These are phyloP conservation scores for Wickerhamomyces bovis DNA, from an alignment of 805 yeast species.

Conservation along the genomic window DNA sequence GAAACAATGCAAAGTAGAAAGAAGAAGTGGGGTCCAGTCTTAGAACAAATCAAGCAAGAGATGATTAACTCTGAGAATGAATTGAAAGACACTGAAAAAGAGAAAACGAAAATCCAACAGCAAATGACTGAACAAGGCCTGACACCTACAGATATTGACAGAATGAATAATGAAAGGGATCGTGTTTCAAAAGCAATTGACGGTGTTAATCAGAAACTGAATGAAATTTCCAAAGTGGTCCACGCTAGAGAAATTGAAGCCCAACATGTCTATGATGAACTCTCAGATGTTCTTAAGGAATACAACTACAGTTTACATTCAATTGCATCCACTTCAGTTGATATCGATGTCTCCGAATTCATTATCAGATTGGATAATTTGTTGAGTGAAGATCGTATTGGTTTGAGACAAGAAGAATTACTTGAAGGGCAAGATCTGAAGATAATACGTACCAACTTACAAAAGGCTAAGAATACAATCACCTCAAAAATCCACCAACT, in stretches of 20 bases:
- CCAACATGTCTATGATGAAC: conserved; percentile 41
- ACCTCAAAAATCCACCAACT: conserved; percentile 38
- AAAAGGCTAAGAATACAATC: conserved; percentile 40
- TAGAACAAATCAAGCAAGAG: conserved; percentile 54
- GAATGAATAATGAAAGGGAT: conserved; percentile 56
- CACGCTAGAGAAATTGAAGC: conserved; percentile 46
- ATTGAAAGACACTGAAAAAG: conserved; percentile 34
- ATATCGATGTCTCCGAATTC: conserved; percentile 27
- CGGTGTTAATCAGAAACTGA: conserved; percentile 34
- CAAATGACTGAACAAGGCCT: conserved; percentile 50
- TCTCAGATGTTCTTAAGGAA: conserved; percentile 46
- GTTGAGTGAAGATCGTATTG: conserved; percentile 38
- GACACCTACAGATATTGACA: conserved; percentile 57
- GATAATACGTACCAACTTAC: conserved; percentile 31
- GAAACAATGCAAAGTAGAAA: conserved; percentile 61
- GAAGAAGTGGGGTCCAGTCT: conserved; percentile 52
- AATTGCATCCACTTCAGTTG: conserved; percentile 31
- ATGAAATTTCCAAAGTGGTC: conserved; percentile 39
- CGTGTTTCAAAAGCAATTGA: conserved; percentile 51
- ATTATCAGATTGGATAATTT: conserved; percentile 37
- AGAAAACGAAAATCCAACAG: conserved; percentile 35
- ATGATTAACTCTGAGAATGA: conserved; percentile 39
- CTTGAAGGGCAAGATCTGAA: conserved; percentile 35
- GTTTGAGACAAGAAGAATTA: conserved; percentile 36
- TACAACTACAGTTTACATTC: conserved; percentile 53